Evolutionary conservation across 495 filamentous ascomycete genomes (phyloP).

Genomic region (Aspergillus bertholletiae): DNA sequence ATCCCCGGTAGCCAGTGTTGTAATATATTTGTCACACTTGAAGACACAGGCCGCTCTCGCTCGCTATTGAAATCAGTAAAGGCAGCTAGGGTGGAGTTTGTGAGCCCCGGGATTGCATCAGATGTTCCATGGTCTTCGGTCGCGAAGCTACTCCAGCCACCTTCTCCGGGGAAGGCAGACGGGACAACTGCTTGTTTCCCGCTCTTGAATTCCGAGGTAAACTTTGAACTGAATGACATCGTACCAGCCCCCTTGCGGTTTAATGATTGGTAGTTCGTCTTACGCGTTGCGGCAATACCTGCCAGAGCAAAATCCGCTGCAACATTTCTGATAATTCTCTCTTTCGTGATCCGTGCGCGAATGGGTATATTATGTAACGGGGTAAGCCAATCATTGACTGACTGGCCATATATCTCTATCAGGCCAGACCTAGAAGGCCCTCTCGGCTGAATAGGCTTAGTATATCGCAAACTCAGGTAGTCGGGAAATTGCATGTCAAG

Average conservation of each 20-base stretch:
- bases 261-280: background rate
- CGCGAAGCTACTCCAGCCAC: background rate
- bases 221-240: background rate
- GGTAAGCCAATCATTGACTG: conserved; percentile 40
- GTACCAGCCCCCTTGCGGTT: background rate
- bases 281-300: conserved; percentile 20
- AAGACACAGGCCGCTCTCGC: conserved; percentile 16
- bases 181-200: background rate
- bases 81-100: conserved; percentile 26
- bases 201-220: background rate
- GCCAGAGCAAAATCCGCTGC: conserved; percentile 39
- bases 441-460: background rate
- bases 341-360: conserved; percentile 37
- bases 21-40: conserved; percentile 30
- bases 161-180: background rate
- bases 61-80: conserved; percentile 27
- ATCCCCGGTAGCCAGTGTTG: conserved; percentile 39
- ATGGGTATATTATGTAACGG: conserved; percentile 32
- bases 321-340: conserved; percentile 36
- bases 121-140: background rate
- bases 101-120: background rate
- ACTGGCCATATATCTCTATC: conserved; percentile 32
- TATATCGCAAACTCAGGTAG: conserved; percentile 9
- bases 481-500: conserved; percentile 19
- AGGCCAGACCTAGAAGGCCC: conserved; percentile 17